phyloP scores from a whole-genome alignment of 2,329 filamentous ascomycete species.

The Nigrograna mackinnonii region DNA sequence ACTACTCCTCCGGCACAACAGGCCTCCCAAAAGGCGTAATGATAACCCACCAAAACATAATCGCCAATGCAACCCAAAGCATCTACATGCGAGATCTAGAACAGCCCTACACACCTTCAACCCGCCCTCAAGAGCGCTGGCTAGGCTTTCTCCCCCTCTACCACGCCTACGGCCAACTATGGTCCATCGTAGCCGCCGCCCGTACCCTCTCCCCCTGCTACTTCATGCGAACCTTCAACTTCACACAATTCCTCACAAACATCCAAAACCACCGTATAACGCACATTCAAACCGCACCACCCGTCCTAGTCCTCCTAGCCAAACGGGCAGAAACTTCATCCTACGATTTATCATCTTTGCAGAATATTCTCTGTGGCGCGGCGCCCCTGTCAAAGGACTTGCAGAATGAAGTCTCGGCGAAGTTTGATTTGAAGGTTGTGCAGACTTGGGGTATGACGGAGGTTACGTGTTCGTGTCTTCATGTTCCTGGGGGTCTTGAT shows the following conservation, averaged over 20 bases:
- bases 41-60: constrained; percentile 48
- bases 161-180: constrained; percentile 48
- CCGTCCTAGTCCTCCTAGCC: constrained; percentile 42
- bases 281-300: constrained; percentile 44
- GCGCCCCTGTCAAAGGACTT: constrained; percentile 43
- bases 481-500: constrained; percentile 41
- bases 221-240: constrained; percentile 46
- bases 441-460: constrained; percentile 47
- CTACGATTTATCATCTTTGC: constrained; percentile 35
- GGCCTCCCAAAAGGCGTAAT: constrained; percentile 50
- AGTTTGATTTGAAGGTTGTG: constrained; percentile 36
- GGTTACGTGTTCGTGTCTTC: constrained; percentile 40
- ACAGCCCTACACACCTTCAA: constrained; percentile 22
- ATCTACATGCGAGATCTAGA: constrained; percentile 43
- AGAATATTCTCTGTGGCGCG: constrained; percentile 41
- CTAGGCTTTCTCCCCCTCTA: constrained; percentile 48
- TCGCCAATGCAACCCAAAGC: constrained; percentile 43
- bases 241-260: constrained; percentile 34
- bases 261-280: constrained; percentile 42
- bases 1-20: constrained; percentile 44
- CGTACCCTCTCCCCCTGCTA: constrained; percentile 37
- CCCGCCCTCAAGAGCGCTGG: constrained; percentile 34
- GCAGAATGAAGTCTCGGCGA: constrained; percentile 42
- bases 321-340: constrained; percentile 37
- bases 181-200: constrained; percentile 41